Conservation (phyloP, 768 basidiomycete species). For the Hortiboletus campestris region DNA sequence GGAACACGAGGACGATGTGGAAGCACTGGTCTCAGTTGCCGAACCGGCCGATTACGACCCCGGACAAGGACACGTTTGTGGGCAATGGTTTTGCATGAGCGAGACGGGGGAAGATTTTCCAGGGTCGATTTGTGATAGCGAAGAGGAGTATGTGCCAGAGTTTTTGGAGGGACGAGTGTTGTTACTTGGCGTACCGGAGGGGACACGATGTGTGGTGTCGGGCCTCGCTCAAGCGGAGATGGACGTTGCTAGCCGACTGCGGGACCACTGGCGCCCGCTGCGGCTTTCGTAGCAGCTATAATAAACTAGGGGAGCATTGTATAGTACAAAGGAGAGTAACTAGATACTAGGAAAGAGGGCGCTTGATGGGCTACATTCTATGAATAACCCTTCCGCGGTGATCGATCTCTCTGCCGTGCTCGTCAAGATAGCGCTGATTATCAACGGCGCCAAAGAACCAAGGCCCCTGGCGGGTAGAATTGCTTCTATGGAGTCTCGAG, state of each 20-base stretch:
- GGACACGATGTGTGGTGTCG: constrained; percentile 10
- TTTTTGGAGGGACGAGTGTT: constrained; percentile 57
- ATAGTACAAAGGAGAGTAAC: not conserved
- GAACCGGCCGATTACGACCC: not conserved
- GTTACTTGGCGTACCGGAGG: constrained; percentile 39
- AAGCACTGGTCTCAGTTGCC: not conserved
- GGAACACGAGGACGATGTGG: constrained; percentile 3
- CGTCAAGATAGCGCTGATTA: constrained; percentile 18
- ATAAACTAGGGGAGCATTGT: not conserved
- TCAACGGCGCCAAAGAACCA: constrained; percentile 23
- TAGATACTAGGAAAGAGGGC: constrained; percentile 5
- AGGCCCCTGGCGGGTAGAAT: constrained; percentile 18
- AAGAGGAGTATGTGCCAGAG: constrained; percentile 6
- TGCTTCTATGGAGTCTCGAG: constrained; percentile 13
- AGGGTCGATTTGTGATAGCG: not conserved
- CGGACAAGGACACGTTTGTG: not conserved
- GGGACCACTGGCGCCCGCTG: constrained; percentile 67
- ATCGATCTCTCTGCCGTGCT: constrained; percentile 30
- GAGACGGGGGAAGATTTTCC: not conserved
- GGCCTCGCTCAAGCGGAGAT: constrained; percentile 50
- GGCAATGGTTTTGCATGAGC: not conserved
- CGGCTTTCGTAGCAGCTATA: constrained; percentile 36
- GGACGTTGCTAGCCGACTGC: constrained; percentile 57
- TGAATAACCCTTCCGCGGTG: constrained; percentile 23
- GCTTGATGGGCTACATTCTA: constrained; percentile 22